phyloP scores from a whole-genome alignment of 2,329 filamentous ascomycete genomes.

The Pestalotiopsis sp. region DNA sequence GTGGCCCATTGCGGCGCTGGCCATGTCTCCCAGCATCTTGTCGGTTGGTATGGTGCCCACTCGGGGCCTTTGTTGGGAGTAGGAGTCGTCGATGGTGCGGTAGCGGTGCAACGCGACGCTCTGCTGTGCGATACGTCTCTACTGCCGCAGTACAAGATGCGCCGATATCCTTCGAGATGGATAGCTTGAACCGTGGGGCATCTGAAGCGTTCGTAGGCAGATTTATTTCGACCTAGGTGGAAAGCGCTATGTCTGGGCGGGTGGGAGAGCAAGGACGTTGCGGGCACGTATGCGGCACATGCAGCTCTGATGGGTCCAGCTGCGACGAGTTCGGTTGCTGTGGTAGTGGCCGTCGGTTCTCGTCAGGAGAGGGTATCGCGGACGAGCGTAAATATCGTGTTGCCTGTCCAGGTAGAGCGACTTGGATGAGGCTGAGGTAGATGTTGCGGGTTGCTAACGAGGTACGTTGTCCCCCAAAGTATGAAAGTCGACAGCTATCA shows the following conservation, averaged over 20 bases:
- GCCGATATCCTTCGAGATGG: background rate
- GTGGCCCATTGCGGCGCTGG: slow-evolving; percentile 38
- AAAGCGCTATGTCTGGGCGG: background rate
- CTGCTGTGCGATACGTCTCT: slow-evolving; percentile 3
- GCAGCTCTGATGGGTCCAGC: background rate
- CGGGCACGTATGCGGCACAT: background rate
- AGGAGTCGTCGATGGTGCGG: background rate
- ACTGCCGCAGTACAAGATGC: background rate
- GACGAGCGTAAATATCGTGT: background rate
- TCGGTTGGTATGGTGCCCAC: slow-evolving; percentile 17
- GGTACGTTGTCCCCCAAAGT: background rate
- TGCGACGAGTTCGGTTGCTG: background rate
- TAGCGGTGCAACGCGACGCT: too few relatives aligned
- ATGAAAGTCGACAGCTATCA: slow-evolving; percentile 11
- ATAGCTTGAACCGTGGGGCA: background rate
- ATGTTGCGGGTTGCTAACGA: background rate
- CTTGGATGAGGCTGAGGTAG: background rate
- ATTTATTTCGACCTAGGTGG: background rate
- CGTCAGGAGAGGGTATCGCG: background rate
- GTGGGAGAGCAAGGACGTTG: background rate
- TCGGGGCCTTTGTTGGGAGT: background rate
- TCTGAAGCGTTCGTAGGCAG: background rate
- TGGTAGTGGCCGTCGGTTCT: background rate
- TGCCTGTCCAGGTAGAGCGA: background rate
- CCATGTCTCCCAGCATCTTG: slow-evolving; percentile 39